Evolutionary conservation across 192 early-diverging fungal species (phyloP), one percentile per base, ranked within the genome.

Genomic region (Podila epicladia): DNA sequence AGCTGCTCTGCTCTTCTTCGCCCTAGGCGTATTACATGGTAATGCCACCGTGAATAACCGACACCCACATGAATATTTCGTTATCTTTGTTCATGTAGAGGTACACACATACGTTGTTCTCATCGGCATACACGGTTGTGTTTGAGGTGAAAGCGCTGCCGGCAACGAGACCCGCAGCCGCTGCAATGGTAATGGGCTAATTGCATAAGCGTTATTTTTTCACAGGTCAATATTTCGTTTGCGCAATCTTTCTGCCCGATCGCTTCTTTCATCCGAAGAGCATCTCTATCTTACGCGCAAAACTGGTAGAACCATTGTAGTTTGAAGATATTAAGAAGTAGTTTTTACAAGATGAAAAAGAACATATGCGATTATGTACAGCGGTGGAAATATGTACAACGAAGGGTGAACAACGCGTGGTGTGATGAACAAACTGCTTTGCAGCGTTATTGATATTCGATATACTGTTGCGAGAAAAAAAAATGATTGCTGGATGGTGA

Each of bases 121-220:
- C 71, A 33, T 73, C 71, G 15, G 77, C 71, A 61, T 80, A 73
- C 19, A 80, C 71, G 31, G 67, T 69, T 7, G 71, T 80, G 62
- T 73, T 69, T 2, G 71, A 73, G 5, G 58, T 64, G 17, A 73
- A 80, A 22, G 67, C 67, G 8, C 66, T 41, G 26, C 71, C 62
- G 37, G 71, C 71, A 49, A 80, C 71, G 24, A 80, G 77, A 7
- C 67, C 45, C 50, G 77, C 45, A 0, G 77, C 71, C 5, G 67
- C 55, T 7, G 77, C 71, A 35, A 73, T 67, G 6, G 66, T 73
- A 67, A 73, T 80, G 62, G 71, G 77, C 77, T 80, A 66, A 24
- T 63, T 9, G n/a, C 22, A 63, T 11, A 20, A 33, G 33, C 2
- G 9, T 20, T 15, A 5, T 38, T 22, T 20, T 17, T 6, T 20